Evolutionary conservation across 2,329 filamentous ascomycete genomes (phyloP), one percentile per base, ranked within the genome.

Genomic region (Gyromitra esculenta): DNA sequence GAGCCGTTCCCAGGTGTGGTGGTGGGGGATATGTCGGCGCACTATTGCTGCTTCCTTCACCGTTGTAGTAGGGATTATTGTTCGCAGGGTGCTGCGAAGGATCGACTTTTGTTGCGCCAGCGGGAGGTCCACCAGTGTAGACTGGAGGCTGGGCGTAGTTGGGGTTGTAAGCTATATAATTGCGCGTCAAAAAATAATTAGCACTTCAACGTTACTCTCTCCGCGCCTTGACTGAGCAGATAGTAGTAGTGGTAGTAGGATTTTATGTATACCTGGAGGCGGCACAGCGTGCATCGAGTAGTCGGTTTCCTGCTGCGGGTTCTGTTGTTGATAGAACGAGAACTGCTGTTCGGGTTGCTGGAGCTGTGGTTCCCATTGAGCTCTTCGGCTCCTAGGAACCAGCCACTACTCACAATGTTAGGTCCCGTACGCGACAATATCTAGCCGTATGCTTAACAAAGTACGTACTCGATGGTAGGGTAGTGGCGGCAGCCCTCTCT

Each of bases 401-500:
- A 89, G 84, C 83, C 86, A 89, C 87, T 89, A 74, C 73, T 63
- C 31, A 73, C 25, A 4, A 2, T 31, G 25, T 31, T 31, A 31
- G 25, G 18, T 3, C 21, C 35, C 37, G 31, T 18, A 60, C 31
- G 52, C 63, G 59, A n/a, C 41, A 21, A 54, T 6, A 65, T 48
- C 31, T 25, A 25, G 62, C 5, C 15, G 25, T 35, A 37, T 70
- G 31, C 48, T 56, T 63, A 18, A 50, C 67, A 39, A 52, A 39
- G 21, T 52, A 76, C 87, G 43, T 86, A 91, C 89, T 81, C 90
- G 85, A 83, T 96, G 92, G 82, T 95, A 95, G 77, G 83, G 84
- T 45, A 94, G 83, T 15, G 92, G 90, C 18, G 86, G 85, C 48
- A 89, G 85, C 0, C 91, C 91, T 82, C 89, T 90, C 77, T 85